Evolutionary conservation across 2,329 filamentous ascomycete species (phyloP), one percentile per base, ranked within the genome.

Genomic region (Alternaria solani): DNA sequence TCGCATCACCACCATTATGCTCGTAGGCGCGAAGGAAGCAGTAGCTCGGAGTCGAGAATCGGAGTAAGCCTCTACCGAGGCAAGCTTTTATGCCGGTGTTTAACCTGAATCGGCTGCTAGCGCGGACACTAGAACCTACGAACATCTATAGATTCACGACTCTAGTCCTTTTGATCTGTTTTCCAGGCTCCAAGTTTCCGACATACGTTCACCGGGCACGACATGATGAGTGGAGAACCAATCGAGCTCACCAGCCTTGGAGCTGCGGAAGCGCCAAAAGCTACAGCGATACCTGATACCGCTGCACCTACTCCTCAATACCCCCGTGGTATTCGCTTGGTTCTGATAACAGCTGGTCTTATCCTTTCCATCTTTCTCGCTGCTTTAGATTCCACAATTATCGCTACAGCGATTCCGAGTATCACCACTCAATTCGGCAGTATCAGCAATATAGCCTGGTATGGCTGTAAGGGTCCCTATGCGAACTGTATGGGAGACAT

Each of bases 401-500:
- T 80, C 51, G 71, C 73, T 4, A 78, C 75, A 2, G 78, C 77
- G 7, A 75, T 81, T 14, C 79, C 78, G 1, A 53, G 55, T 7
- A 80, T 81, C 16, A 78, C 78, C 2, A 64, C 70, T 3, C 63
- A 77, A n/a, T 80, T 81, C 51, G 63, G 75, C 9, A 69, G 68
- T 26, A 72, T 80, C 18, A 65, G 62, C 23, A 63, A 79, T 42
- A 73, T 78, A 34, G 69, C 72, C 32, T 79, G 79, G 77, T 80
- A 77, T 51, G 77, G 65, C 8, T 72, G 20, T 23, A 23, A 23
- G 20, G 20, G 20, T 23, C 20, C 20, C 20, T 23, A 23, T 23
- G 20, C 20, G 20, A 23, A 23, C 20, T 23, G 20, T 23, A 23
- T 23, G 20, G 20, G 20, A 23, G 20, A 23, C 20, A 23, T 23